Percentiles rank a stretch among this genome's conserved stretches.
phyloP scores from a whole-genome alignment of 2,329 filamentous ascomycete genomes.

The Clonostachys byssicola region DNA sequence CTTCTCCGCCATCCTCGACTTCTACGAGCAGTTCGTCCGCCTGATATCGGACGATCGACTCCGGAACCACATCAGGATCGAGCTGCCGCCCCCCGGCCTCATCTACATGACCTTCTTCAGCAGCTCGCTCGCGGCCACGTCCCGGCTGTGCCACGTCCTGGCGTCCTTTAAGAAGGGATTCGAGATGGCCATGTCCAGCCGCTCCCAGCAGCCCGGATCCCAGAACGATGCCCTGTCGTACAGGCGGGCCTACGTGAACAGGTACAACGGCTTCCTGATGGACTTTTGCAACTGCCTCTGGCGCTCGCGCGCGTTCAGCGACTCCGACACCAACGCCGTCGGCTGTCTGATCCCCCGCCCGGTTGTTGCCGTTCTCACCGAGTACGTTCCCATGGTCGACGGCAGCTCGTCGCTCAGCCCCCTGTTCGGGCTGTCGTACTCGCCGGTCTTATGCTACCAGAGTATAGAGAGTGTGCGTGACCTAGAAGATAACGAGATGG shows the following conservation, averaged over 20 bases:
- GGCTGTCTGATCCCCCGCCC: slow-evolving; percentile 44
- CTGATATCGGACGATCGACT: slow-evolving; percentile 48
- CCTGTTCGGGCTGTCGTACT: slow-evolving; percentile 55
- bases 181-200: slow-evolving; percentile 50
- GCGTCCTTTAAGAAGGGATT: slow-evolving; percentile 72
- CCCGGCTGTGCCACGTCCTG: slow-evolving; percentile 66
- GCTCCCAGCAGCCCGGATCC: neutral
- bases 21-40: slow-evolving; percentile 60
- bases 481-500: slow-evolving; percentile 51
- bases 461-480: slow-evolving; percentile 51
- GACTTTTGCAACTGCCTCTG: slow-evolving; percentile 83
- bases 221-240: slow-evolving; percentile 36
- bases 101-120: slow-evolving; percentile 71
- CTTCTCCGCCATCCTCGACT: slow-evolving; percentile 59
- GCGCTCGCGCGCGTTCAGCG: slow-evolving; percentile 68
- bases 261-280: slow-evolving; percentile 82
- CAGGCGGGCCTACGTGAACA: slow-evolving; percentile 55
- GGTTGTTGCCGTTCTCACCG: slow-evolving; percentile 37
- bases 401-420: slow-evolving; percentile 37
- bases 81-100: slow-evolving; percentile 62
- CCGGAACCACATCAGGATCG: slow-evolving; percentile 56
- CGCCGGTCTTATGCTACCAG: slow-evolving; percentile 50
- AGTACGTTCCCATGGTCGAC: slow-evolving; percentile 45
- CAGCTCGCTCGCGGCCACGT: slow-evolving; percentile 56
- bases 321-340: slow-evolving; percentile 56